Base-by-base conservation (phyloP, 106 monocot genomes). In the Narthecium ossifragum region DNA sequence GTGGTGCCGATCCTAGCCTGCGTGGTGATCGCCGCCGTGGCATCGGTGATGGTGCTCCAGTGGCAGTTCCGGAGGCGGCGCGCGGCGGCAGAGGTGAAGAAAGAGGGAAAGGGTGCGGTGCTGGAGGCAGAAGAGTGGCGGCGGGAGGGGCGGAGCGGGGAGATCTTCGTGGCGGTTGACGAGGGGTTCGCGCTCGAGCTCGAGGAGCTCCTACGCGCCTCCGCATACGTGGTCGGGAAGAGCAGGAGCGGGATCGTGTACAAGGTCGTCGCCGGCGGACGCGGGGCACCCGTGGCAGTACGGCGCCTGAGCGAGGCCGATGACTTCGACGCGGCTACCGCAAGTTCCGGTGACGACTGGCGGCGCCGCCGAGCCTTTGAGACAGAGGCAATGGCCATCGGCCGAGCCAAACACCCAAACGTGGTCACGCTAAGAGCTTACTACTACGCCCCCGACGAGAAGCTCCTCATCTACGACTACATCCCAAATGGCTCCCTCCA, bases 371-470 rank as follows among this genome's bases (percentile, higher is more conserved):
- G 88, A 21, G 69, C 67, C 13, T 93, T 93, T 55, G 93, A 93
- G 68, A 14, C 85, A 0, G 93, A 88, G 76, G 88, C 88, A 2
- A 63, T 57, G 52, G 73, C 76, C 5, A 82, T 93, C n/a, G 93
- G 88, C 10, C 67, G 81, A 6, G 85, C 74, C 11, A 76, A 28
- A 43, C 92, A 93, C 29, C 81, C 81, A 0, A 93, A 93, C 45
- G 70, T 93, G 9, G 88, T 85, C 15, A 51, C 66, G 20, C 67
- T 93, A 26, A 69, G 73, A 10, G 92, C 92, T 38, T 93, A 85
- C 71, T 93, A 93, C 47, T 93, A 85, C 53, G 92, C 92, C 6
- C 88, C 84, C 17, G 94, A 90, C 51, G 90, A 96, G 77, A 86
- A 83, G 75, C 71, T 96, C 8, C 83, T 96, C 6, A 80, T 90